phyloP scores from a whole-genome alignment of 2,329 filamentous ascomycete species.

The Pseudofabraea citricarpa region DNA sequence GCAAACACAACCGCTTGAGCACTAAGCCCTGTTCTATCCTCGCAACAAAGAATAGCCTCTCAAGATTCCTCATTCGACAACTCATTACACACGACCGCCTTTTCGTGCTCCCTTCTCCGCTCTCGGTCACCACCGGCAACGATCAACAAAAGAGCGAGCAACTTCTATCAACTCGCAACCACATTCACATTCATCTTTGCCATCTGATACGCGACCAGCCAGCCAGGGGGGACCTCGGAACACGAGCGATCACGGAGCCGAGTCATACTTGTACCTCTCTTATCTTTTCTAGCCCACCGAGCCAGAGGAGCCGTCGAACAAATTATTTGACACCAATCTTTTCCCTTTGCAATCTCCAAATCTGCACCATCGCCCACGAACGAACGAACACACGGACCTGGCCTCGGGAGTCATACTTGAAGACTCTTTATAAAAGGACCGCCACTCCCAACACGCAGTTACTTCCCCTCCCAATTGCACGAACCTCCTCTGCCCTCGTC shows the following conservation, averaged over 20 bases:
- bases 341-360: not conserved
- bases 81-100: not conserved
- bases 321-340: too few relatives aligned
- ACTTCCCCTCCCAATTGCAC: not conserved
- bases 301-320: too few relatives aligned
- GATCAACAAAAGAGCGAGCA: not conserved
- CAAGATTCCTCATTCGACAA: not conserved
- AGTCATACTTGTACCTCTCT: not conserved
- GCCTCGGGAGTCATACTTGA: too few relatives aligned
- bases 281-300: not conserved
- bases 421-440: not conserved
- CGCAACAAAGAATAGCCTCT: too few relatives aligned
- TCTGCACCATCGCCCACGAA: too few relatives aligned
- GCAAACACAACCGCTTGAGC: too few relatives aligned
- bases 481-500: not conserved
- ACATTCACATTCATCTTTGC: not conserved
- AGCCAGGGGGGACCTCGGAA: not conserved
- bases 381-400: too few relatives aligned
- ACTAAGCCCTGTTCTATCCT: too few relatives aligned
- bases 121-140: not conserved
- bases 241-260: constrained; percentile 3
- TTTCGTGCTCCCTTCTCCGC: not conserved
- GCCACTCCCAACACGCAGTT: not conserved
- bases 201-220: not conserved
- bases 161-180: not conserved